Evolutionary conservation across 148 eudicot genomes (phyloP).

Genomic region (Fallopia convolvulus): DNA sequence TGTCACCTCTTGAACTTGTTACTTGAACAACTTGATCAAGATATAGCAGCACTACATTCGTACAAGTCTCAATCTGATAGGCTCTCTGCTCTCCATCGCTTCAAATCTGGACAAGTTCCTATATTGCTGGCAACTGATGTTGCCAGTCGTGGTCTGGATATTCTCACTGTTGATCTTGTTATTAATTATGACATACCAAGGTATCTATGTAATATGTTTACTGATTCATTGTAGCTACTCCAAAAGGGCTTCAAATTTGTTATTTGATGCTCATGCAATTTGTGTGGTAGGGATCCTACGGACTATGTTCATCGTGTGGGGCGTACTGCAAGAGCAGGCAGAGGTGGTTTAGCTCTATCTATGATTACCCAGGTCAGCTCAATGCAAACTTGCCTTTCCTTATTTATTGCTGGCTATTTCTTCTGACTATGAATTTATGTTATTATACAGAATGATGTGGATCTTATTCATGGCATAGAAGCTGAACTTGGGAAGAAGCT

Average conservation of each 20-base stretch:
- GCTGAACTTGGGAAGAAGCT: constrained; percentile 57
- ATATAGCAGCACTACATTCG: constrained; percentile 72
- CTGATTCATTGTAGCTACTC: neutral
- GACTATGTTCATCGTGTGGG: constrained; percentile 98
- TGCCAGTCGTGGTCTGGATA: constrained; percentile 91
- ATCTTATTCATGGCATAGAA: constrained; percentile 63
- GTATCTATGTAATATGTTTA: constrained; percentile 21
- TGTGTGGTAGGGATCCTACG: constrained; percentile 38
- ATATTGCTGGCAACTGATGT: constrained; percentile 81
- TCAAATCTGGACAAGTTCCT: constrained; percentile 75
- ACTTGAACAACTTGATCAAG: constrained; percentile 79
- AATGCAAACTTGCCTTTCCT: neutral
- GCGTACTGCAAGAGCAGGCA: constrained; percentile 98
- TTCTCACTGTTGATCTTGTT: constrained; percentile 93
- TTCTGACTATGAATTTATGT: neutral
- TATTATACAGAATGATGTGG: constrained; percentile 61
- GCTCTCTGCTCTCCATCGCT: constrained; percentile 70
- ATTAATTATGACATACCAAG: constrained; percentile 88
- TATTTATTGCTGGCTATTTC: neutral
- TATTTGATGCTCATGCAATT: neutral
- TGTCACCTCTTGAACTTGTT: constrained; percentile 64
- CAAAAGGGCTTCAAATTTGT: neutral
- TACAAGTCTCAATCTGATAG: constrained; percentile 59
- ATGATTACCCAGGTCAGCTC: constrained; percentile 59
- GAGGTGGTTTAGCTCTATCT: constrained; percentile 80